Percentiles rank a stretch among this genome's conserved stretches.
Conservation (phyloP, 495 filamentous ascomycete genomes). For the Trichoderma virens region DNA sequence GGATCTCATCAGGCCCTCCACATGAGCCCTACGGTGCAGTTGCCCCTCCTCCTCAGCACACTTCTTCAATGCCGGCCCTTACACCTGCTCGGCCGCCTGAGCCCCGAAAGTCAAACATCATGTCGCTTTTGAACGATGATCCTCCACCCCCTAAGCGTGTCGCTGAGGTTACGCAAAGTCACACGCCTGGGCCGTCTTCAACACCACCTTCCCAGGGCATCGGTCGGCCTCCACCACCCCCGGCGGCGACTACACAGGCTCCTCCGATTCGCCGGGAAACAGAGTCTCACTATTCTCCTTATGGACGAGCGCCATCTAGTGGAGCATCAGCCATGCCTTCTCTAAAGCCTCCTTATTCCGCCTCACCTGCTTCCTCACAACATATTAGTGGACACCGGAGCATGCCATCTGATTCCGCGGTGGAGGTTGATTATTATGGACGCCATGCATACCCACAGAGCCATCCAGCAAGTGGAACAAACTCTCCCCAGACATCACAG, state of each 20-base stretch:
- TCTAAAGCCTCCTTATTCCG: conserved; percentile 37
- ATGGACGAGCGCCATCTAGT: conserved; percentile 23
- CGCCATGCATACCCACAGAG: conserved; percentile 26
- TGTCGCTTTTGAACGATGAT: conserved; percentile 44
- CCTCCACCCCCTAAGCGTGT: conserved; percentile 37
- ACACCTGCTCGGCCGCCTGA: conserved; percentile 26
- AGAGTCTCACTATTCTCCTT: conserved; percentile 29
- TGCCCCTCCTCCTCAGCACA: conserved; percentile 22
- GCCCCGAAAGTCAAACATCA: conserved; percentile 38
- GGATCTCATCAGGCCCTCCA: conserved; percentile 20
- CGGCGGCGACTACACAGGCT: conserved; percentile 24
- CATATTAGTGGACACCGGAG: conserved; percentile 27
- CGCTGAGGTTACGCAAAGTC: conserved; percentile 24
- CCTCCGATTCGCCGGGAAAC: conserved; percentile 29
- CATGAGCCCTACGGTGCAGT: conserved; percentile 31
- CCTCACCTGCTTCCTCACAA: conserved; percentile 31
- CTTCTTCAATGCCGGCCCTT: conserved; percentile 22
- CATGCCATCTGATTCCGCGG: conserved; percentile 11
- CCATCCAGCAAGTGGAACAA: conserved; percentile 25
- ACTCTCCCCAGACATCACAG: conserved; percentile 31
- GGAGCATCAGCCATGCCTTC: conserved; percentile 36
- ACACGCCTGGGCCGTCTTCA: conserved; percentile 26
- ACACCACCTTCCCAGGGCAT: conserved; percentile 38
- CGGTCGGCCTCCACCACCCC: conserved; percentile 26
- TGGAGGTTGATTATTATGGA: conserved; percentile 35